Conservation (phyloP, 2,329 filamentous ascomycete genomes). For the Cladosporium sp. region DNA sequence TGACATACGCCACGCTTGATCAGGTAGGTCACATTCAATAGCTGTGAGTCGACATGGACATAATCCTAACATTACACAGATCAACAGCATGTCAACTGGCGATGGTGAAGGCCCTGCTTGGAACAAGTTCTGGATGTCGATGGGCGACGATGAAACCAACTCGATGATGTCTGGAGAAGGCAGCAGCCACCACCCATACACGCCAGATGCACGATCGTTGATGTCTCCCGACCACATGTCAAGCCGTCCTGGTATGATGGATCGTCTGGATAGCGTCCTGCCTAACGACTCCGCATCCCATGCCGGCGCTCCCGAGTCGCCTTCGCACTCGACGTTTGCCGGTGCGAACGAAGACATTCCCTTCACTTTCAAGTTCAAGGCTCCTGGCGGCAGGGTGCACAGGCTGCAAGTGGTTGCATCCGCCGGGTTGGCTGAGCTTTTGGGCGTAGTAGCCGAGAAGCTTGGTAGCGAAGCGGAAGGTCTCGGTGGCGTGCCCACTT, state of each 20-base stretch:
- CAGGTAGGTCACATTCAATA: slow-evolving; percentile 57
- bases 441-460: slow-evolving; percentile 74
- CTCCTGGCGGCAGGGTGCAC: slow-evolving; percentile 89
- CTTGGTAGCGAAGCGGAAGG: slow-evolving; percentile 77
- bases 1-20: slow-evolving; percentile 96
- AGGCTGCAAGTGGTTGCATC: slow-evolving; percentile 79
- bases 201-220: slow-evolving; percentile 66
- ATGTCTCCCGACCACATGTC: slow-evolving; percentile 68
- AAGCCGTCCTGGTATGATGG: slow-evolving; percentile 53
- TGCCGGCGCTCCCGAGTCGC: slow-evolving; percentile 69
- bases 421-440: slow-evolving; percentile 74
- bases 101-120: slow-evolving; percentile 94
- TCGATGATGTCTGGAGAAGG: slow-evolving; percentile 93
- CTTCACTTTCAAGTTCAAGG: slow-evolving; percentile 99
- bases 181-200: slow-evolving; percentile 64
- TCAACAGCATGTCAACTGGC: slow-evolving; percentile 83
- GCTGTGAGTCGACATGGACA: not conserved
- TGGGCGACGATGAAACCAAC: slow-evolving; percentile 89
- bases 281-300: slow-evolving; percentile 95
- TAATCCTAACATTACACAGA: slow-evolving; percentile 38
- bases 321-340: slow-evolving; percentile 60
- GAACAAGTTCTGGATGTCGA: slow-evolving; percentile 99
- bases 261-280: slow-evolving; percentile 77
- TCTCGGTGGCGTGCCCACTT: slow-evolving; percentile 74
- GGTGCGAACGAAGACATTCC: slow-evolving; percentile 66